A percentile compares a stretch with the other conserved stretches of the same genome.
phyloP scores from a whole-genome alignment of 305 asterid genomes.

The Fraxinus latifolia region DNA sequence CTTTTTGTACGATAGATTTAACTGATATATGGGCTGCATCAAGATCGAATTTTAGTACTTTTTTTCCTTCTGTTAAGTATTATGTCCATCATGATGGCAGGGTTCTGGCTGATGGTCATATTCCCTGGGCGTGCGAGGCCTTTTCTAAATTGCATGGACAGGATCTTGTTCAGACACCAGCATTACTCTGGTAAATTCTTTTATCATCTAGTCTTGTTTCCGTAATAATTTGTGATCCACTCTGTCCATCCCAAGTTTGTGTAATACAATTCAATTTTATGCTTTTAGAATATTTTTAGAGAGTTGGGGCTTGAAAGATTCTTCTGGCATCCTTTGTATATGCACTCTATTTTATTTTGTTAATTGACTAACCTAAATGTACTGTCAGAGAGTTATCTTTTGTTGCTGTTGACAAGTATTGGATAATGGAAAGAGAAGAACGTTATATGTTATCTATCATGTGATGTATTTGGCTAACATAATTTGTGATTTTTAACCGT shows the following conservation, averaged over 20 bases:
- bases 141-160: constrained; percentile 69
- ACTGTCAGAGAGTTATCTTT: neutral
- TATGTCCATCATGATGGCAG: constrained; percentile 44
- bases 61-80: neutral
- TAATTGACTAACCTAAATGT: neutral
- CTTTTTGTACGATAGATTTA: neutral
- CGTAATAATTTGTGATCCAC: neutral
- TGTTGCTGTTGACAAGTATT: neutral
- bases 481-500: neutral
- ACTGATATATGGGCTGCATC: neutral
- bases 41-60: constrained; percentile 5
- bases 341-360: neutral
- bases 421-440: neutral
- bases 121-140: constrained; percentile 98
- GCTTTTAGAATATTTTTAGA: neutral
- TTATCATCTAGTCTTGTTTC: constrained; percentile 1
- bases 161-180: constrained; percentile 54
- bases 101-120: constrained; percentile 96
- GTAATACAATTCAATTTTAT: neutral
- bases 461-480: neutral
- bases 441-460: neutral
- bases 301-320: neutral
- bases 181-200: constrained; percentile 61
- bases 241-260: neutral
- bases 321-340: neutral